Conservation (phyloP, 164 flowering plant species). For the Pachysandra terminalis region DNA sequence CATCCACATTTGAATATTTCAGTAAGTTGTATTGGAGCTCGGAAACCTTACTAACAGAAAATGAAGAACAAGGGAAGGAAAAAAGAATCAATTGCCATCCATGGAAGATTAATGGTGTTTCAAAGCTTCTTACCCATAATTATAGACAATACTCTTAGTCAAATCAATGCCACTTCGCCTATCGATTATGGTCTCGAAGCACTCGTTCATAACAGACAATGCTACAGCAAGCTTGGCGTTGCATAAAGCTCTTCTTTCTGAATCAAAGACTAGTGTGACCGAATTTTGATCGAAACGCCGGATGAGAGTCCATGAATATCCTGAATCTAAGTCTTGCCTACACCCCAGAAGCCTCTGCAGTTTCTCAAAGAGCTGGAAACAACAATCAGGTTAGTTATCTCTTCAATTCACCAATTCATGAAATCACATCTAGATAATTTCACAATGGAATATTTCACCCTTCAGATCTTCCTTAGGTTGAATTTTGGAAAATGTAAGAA, state of each 20-base stretch:
- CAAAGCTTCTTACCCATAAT: constrained; percentile 25
- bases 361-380: constrained; percentile 14
- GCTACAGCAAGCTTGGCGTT: constrained; percentile 40
- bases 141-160: constrained; percentile 22
- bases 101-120: not conserved
- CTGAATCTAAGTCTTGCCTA: constrained; percentile 12
- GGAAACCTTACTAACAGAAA: too few relatives aligned
- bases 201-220: constrained; percentile 23
- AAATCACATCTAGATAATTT: too few relatives aligned
- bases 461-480: too few relatives aligned
- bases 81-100: not conserved
- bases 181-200: constrained; percentile 23
- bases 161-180: constrained; percentile 18
- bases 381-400: not conserved
- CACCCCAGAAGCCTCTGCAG: constrained; percentile 25
- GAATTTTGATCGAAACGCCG: not conserved
- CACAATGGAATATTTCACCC: too few relatives aligned
- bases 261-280: not conserved
- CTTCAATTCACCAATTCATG: too few relatives aligned
- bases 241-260: not conserved
- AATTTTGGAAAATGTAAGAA: too few relatives aligned
- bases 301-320: constrained; percentile 30
- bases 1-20: too few relatives aligned
- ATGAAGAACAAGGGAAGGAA: too few relatives aligned
- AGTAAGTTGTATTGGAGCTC: too few relatives aligned